Base-by-base conservation (phyloP, 176 grass and related monocot species). In the Phoenix dactylifera region DNA sequence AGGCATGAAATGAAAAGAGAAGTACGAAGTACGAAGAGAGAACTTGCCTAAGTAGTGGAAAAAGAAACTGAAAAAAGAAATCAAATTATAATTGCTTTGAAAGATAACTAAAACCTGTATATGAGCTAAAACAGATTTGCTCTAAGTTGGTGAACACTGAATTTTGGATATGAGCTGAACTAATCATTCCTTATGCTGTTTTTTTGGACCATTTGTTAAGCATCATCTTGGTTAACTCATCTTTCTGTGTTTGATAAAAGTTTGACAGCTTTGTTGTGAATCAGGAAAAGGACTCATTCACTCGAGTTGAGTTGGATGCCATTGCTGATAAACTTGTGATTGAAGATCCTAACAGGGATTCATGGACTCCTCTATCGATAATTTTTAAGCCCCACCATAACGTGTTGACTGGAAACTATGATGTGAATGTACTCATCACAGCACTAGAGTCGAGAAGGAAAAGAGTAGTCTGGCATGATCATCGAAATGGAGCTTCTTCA, bases 311-410 rank as follows among this genome's bases (percentile, higher is more conserved):
- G 22, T 71, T 97, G 65, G 71, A 91, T 56, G 55, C 49, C 39
- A 54, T 97, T 58, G 81, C 87, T 69, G 74, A 79, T 26, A 79
- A 85, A 55, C 75, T 96, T 65, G 62, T 74, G 59, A 67, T 64
- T 16, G 61, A 19, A 49, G 82, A 89, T 83, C 89, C 85, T 54
- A 74, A 72, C 69, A 80, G 75, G 62, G 54, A 56, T 16, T 71
- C 62, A 19, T 85, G 89, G 81, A 83, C 68, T 72, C 89, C 89
- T 39, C 49, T 89, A 29, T 79, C 86, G 14, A 57, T 89, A 16
- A 86, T 89, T 30, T 84, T 86, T 70, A 97, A 74, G 71, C 87
- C 93, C 44, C 93, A 92, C 56, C 75, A 98, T 66, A 98, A 98
- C 26, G 59, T 60, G 5, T 49, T 98, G 51, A 88, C 87, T 28